Conservation (phyloP, 2,329 filamentous ascomycete genomes). For the Pezicula rhizophila region DNA sequence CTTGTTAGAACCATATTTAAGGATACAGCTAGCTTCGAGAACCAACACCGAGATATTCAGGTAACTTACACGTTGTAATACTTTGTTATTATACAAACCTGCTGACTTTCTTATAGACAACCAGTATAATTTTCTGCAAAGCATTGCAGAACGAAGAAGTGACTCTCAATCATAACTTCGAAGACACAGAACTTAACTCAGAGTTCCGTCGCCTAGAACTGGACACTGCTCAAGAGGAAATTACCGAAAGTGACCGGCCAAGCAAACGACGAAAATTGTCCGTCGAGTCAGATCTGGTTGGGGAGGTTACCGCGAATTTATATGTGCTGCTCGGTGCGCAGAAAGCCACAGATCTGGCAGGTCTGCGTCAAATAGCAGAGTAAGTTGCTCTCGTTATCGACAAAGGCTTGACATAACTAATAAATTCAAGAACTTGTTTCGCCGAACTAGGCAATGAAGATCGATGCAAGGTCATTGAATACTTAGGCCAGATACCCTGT, state of each 20-base stretch:
- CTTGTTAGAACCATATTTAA: conserved; percentile 8
- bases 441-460: conserved; percentile 39
- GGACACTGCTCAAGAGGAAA: conserved; percentile 1
- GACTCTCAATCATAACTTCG: neutral
- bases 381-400: conserved; percentile 31
- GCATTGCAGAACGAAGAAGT: conserved; percentile 10
- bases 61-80: conserved; percentile 8
- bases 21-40: conserved; percentile 2
- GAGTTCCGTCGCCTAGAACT: conserved; percentile 19
- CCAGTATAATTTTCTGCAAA: conserved; percentile 12
- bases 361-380: conserved; percentile 39
- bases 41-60: conserved; percentile 20
- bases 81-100: neutral
- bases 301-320: conserved; percentile 28
- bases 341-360: conserved; percentile 29
- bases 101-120: conserved; percentile 15
- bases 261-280: conserved; percentile 27
- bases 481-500: conserved; percentile 53
- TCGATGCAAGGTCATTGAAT: conserved; percentile 46
- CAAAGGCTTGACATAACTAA: conserved; percentile 4
- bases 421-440: conserved; percentile 34
- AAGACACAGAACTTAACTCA: conserved; percentile 10
- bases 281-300: conserved; percentile 22
- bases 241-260: conserved; percentile 9
- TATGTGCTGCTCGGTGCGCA: conserved; percentile 30